Evolutionary conservation across 2,329 filamentous ascomycete species (phyloP), one percentile per base, ranked within the genome.

Genomic region (Akanthomyces lecanii): DNA sequence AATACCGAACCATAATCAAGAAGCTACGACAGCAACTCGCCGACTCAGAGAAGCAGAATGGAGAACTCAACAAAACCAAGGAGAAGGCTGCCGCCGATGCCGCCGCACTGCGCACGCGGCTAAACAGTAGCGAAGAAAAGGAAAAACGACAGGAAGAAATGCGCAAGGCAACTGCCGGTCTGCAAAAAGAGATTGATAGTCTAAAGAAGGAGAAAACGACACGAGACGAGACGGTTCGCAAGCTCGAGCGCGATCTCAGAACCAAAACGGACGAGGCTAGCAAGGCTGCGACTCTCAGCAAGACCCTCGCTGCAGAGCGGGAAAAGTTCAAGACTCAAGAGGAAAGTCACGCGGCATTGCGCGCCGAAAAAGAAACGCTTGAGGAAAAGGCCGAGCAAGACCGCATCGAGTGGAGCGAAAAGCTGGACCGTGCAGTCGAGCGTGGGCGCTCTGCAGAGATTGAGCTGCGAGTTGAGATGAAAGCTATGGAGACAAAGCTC

Each of bases 401-500:
- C 66, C 82, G 88, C n/a, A 81, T 83, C 52, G 89, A 92, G 63
- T 79, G 92, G 66, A 85, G 85, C 64, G 90, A 92, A 66, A 90
- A 89, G 72, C 80, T 90, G 8, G 86, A 89, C 52, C 85, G 88
- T 63, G 88, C 91, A 60, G 83, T 85, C 58, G 91, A 96, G 73
- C 87, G 86, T 33, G 82, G 87, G 23, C 84, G 85, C 14, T 80
- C 85, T 12, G 78, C 85, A 8, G 91, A 97, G 73, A 76, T 89
- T 6, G 94, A 97, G 71, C 80, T 96, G 69, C 90, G 90, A 69
- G 83, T 84, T n/a, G 94, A 98, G 75, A 74, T 85, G 10, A 79
- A 89, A 74, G 84, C 88, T 18, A 82, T 97, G 66, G 96, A 99
- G 77, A 89, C 90, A 69, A 96, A 96, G 74, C 82, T 99, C 62